Base-by-base conservation (phyloP, 208 protist genomes). In the Crithidia fasciculata region DNA sequence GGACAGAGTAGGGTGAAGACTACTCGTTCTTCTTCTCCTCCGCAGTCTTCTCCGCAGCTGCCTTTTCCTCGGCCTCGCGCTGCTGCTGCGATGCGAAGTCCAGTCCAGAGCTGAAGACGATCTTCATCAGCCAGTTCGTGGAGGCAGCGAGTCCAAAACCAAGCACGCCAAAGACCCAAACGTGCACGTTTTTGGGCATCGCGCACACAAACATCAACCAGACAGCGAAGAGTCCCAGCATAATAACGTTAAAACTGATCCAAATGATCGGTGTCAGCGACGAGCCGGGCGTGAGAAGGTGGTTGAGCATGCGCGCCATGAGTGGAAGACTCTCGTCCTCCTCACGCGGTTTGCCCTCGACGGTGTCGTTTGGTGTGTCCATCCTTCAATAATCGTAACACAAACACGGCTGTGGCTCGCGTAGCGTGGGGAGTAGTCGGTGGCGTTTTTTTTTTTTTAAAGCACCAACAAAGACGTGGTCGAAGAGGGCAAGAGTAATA, bases 101-200 rank as follows among this genome's bases (percentile, higher is more conserved):
- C 18, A 90, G 70, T n/a, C 83, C 85, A 41, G 76, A 67, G 43
- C 74, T 84, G 69, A 94, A 94, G 66, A 94, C 56, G 41, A 95
- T 79, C 60, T 86, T 88, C 89, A 97, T 95, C 44, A 95, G 62
- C 93, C 93, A 97, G 69, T 97, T 97, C 18, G 93, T 97, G 2
- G 90, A 95, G 37, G 83, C 67, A 2, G 82, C 76, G 50, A 97
- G 82, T 15, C 93, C 93, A 7, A 88, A 53, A 3, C 85, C 86
- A n/a, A 97, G 81, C 28, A 95, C 72, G n/a, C 90, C 90, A 76
- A 97, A 97, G 4, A 82, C 84, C 93, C 93, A 97, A 6, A 97
- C 78, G 70, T 97, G 93, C 41, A 95, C 81, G 69, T 87, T 95
- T 5, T 65, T 68, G 8, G 90, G 93, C 83, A 97, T 88, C 50